These are phyloP conservation scores for Theobroma grandiflorum DNA, from an alignment of 441 rosid genomes.

Conservation along the genomic window DNA sequence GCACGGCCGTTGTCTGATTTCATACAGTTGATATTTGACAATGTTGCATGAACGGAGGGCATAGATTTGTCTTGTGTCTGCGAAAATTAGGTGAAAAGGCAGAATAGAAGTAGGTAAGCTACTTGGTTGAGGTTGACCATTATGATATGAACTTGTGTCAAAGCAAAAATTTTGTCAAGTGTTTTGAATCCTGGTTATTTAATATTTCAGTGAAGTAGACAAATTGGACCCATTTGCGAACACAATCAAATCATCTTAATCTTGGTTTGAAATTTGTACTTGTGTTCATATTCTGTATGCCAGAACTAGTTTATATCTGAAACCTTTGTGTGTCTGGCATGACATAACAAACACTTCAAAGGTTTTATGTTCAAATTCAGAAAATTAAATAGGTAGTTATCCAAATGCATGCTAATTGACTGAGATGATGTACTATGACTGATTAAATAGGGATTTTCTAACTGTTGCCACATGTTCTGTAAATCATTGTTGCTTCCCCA, in stretches of 20 bases:
- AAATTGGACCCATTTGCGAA: no score
- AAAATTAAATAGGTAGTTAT: not conserved
- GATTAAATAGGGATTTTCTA: not conserved
- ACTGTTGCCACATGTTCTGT: slow-evolving; percentile 21
- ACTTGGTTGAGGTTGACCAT: no score
- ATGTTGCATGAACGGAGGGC: no score
- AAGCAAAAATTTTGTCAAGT: not conserved
- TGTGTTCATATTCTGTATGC: no score
- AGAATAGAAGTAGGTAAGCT: no score
- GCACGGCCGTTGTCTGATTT: not conserved
- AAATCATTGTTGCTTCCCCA: slow-evolving; percentile 37
- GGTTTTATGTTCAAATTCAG: not conserved
- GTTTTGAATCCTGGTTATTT: not conserved
- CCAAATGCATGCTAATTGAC: not conserved
- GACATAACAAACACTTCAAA: not conserved
- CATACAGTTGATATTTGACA: no score
- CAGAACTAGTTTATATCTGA: not conserved
- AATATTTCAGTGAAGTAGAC: no score
- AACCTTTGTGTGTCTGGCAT: not conserved
- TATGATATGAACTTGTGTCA: no score
- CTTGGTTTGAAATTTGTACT: no score
- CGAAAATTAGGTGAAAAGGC: no score
- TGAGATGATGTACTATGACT: not conserved
- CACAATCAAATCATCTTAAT: no score
- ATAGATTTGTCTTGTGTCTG: not conserved